Evolutionary conservation across 2,329 filamentous ascomycete species (phyloP).

Genomic region (Sclerotinia sclerotiorum): DNA sequence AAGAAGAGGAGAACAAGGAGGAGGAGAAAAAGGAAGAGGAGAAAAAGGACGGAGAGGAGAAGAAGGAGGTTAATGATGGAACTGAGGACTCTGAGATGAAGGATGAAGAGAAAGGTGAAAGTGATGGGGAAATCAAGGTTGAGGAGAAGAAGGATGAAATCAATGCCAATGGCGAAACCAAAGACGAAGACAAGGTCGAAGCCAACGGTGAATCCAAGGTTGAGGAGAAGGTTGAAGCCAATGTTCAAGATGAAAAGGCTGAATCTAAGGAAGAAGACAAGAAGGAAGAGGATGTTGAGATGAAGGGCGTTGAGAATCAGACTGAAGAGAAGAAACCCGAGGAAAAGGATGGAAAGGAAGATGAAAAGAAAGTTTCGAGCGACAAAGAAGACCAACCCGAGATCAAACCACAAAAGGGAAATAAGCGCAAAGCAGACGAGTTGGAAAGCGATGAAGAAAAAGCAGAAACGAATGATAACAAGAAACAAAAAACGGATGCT

Average conservation of each 20-base stretch:
- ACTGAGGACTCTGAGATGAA: slow-evolving; percentile 39
- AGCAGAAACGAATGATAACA: slow-evolving; percentile 27
- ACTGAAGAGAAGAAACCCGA: slow-evolving; percentile 30
- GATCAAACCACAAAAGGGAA: slow-evolving; percentile 27
- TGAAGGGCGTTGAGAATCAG: slow-evolving; percentile 19
- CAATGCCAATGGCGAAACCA: slow-evolving; percentile 29
- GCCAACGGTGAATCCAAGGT: slow-evolving; percentile 29
- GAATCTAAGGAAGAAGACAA: slow-evolving; percentile 27
- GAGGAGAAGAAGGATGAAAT: slow-evolving; percentile 26
- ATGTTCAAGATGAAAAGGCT: slow-evolving; percentile 27
- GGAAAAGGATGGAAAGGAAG: slow-evolving; percentile 36
- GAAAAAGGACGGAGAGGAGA: not conserved
- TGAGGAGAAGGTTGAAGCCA: slow-evolving; percentile 27
- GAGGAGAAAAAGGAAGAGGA: slow-evolving; percentile 35
- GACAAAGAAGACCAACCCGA: slow-evolving; percentile 16
- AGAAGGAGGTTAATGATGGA: not conserved
- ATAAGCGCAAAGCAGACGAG: slow-evolving; percentile 36
- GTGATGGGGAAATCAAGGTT: not conserved
- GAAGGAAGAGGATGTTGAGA: slow-evolving; percentile 26
- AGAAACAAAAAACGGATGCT: slow-evolving; percentile 31
- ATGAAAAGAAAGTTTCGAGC: slow-evolving; percentile 30
- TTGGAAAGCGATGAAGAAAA: slow-evolving; percentile 27
- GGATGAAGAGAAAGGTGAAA: slow-evolving; percentile 41
- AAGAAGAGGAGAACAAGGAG: slow-evolving; percentile 20
- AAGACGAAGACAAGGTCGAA: slow-evolving; percentile 29